Conservation (phyloP, 495 filamentous ascomycete genomes). For the Penicillium bovifimosum region DNA sequence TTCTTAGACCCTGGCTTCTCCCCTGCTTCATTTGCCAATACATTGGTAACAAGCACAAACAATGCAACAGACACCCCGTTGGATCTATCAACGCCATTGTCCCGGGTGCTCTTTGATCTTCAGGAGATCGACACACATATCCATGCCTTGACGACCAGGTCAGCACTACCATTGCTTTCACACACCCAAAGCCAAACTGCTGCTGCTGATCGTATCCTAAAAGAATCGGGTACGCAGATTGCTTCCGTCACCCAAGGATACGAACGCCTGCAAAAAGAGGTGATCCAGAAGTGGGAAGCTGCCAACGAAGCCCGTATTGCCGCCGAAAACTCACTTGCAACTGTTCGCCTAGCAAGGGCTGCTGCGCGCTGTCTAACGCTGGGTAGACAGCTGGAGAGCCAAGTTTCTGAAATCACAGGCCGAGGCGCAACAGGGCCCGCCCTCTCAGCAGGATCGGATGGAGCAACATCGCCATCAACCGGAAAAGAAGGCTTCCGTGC, state of each 20-base stretch:
- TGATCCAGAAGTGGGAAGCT: constrained; percentile 71
- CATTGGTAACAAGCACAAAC: constrained; percentile 82
- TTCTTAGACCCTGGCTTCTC: constrained; percentile 84
- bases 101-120: constrained; percentile 89
- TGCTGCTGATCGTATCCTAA: constrained; percentile 62
- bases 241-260: constrained; percentile 75
- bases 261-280: constrained; percentile 73
- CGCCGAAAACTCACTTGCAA: constrained; percentile 67
- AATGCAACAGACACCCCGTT: constrained; percentile 84
- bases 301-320: constrained; percentile 73
- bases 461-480: constrained; percentile 12
- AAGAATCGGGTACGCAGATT: constrained; percentile 70
- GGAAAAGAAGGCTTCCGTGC: constrained; percentile 68
- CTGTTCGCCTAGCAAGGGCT: constrained; percentile 69
- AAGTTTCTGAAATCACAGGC: constrained; percentile 58
- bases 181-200: constrained; percentile 68
- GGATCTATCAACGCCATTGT: constrained; percentile 90
- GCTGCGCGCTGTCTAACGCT: constrained; percentile 71
- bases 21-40: constrained; percentile 76
- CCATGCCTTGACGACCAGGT: constrained; percentile 77
- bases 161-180: constrained; percentile 74
- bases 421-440: constrained; percentile 25
- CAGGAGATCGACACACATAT: constrained; percentile 98
- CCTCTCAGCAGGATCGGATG: constrained; percentile 15
- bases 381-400: constrained; percentile 80